Base-by-base conservation (phyloP, 225 moss, liverwort and hornwort species). In the Physcomitrellopsis africana region DNA sequence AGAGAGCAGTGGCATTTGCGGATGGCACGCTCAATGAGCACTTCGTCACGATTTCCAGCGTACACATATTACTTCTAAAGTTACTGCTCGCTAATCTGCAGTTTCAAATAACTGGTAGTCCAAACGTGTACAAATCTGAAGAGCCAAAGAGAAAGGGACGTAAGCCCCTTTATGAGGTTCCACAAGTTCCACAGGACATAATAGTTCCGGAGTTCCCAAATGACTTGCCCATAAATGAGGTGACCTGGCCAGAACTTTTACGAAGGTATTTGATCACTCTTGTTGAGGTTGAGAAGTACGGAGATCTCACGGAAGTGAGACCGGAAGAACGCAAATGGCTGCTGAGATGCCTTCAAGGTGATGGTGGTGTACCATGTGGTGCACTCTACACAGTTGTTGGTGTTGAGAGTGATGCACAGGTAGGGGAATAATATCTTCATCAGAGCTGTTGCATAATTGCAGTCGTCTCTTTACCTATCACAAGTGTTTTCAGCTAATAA, bases 401-500 rank as follows among this genome's bases (percentile, higher is more conserved):
- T 78, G 93, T 92, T 51, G 99, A 95, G 81, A 92, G 92, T 78
- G 99, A 99, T 84, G 95, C 99, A 47, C 99, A 99, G 95, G 97
- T 99, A 75, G 53, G 90, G 79, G 37, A 65, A 60, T 16, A 53
- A 69, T 63, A 44, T 67, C 49, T 27, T 66, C 60, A 24, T 24
- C 48, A 27, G 24, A 44, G 58, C 32, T 37, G 32, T 70, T 70
- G 41, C 13, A 65, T 70, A 59, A 52, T 37, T 2, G 32, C 32
- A 37, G 32, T 37, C 1, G 32, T 57, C 51, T 70, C 32, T 37
- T 37, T 37, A 37, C 32, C 7, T 37, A 37, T 37, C 32, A 52
- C 26, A 60, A 52, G 18, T 26, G 11, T 52, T n/a, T 53, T 56
- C 49, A 51, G 16, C 58, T 62, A 68, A 27, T 56, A 68, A 37